Evolutionary conservation across 176 grass and related monocot species (phyloP).

Genomic region (Paspalum vaginatum): DNA sequence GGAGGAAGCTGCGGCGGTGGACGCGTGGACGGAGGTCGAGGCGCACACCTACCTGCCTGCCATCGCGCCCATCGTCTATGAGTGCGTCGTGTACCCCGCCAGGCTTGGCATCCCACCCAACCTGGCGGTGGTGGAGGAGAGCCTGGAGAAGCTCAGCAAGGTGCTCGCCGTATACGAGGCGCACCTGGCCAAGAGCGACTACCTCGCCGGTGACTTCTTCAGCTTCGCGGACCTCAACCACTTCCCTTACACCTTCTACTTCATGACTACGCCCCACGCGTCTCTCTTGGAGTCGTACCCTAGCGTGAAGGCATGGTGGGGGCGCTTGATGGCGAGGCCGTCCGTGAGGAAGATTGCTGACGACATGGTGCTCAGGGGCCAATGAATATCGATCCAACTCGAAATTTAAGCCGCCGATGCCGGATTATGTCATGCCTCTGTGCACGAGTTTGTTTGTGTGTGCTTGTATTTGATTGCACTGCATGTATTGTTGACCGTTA

Average conservation of each 20-base stretch:
- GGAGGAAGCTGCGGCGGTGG: conserved; percentile 28
- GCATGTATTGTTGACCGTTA: too few species aligned
- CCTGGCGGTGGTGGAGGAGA: conserved; percentile 11
- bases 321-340: not conserved
- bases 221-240: conserved; percentile 43
- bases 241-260: not conserved
- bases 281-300: conserved; percentile 17
- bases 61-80: conserved; percentile 18
- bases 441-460: too few species aligned
- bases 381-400: not conserved
- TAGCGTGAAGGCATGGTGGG: conserved; percentile 16
- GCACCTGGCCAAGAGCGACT: not conserved
- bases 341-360: not conserved
- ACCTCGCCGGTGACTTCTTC: conserved; percentile 38
- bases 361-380: not conserved
- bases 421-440: too few species aligned
- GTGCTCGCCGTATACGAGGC: conserved; percentile 39
- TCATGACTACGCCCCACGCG: conserved; percentile 3
- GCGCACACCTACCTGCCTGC: not conserved
- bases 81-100: conserved; percentile 26
- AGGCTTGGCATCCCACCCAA: not conserved
- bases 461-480: too few species aligned
- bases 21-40: conserved; percentile 40
- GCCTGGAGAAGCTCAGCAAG: conserved; percentile 16
- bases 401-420: too few species aligned